Conservation (phyloP, 169 alveolate species). For the Hepatocystis sp. region DNA sequence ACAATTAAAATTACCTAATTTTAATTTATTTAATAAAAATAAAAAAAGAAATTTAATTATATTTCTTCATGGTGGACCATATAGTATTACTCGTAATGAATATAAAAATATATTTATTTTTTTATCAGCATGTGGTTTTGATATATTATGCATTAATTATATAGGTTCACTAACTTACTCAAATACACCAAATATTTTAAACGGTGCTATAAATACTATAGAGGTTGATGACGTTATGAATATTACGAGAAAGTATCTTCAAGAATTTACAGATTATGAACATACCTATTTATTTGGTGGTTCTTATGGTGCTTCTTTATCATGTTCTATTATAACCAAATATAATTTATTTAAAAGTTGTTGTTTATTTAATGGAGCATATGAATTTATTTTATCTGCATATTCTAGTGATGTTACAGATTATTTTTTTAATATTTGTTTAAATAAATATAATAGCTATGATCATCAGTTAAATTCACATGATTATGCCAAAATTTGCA, state of each 20-base stretch:
- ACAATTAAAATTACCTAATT: constrained; percentile 36
- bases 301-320: constrained; percentile 57
- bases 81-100: constrained; percentile 21
- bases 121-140: constrained; percentile 74
- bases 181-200: constrained; percentile 21
- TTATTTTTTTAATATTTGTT: constrained; percentile 19
- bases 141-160: constrained; percentile 50
- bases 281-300: constrained; percentile 46
- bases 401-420: constrained; percentile 56
- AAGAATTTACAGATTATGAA: constrained; percentile 53
- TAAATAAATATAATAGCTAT: constrained; percentile 23
- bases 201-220: constrained; percentile 39
- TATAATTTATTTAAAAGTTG: constrained; percentile 56
- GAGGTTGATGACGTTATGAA: constrained; percentile 53
- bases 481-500: constrained; percentile 15
- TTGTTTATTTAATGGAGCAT: constrained; percentile 58
- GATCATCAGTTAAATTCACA: constrained; percentile 12
- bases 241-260: constrained; percentile 8
- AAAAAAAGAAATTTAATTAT: constrained; percentile 53
- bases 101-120: constrained; percentile 29
- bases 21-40: constrained; percentile 63
- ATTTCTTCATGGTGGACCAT: constrained; percentile 76
- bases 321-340: constrained; percentile 54
- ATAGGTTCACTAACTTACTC: constrained; percentile 32
- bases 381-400: constrained; percentile 47